Conservation (phyloP, 1,284 basidiomycete species). For the Fomes fomentarius region DNA sequence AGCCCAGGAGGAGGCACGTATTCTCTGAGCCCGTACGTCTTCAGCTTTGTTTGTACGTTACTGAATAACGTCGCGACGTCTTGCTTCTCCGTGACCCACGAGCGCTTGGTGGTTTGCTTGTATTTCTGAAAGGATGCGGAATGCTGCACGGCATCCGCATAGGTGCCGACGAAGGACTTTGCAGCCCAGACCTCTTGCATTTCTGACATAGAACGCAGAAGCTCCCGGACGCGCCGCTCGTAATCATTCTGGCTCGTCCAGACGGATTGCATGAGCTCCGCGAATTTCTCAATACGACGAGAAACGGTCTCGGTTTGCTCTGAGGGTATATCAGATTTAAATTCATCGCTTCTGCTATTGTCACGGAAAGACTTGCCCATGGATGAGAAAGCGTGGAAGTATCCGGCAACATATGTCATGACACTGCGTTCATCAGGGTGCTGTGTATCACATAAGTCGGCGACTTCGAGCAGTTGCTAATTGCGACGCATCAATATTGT, state of each 20-base stretch:
- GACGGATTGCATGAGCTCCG: conserved; percentile 90
- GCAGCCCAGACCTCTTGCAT: conserved; percentile 70
- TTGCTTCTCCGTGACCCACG: conserved; percentile 90
- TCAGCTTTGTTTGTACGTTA: conserved; percentile 94
- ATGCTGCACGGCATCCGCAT: conserved; percentile 81
- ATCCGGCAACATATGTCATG: conserved; percentile 96
- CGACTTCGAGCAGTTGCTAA: conserved; percentile 93
- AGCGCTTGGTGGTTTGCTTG: conserved; percentile 85
- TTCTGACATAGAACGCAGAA: conserved; percentile 65
- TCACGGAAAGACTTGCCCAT: conserved; percentile 67
- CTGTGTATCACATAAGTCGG: conserved; percentile 89
- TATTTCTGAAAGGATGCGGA: conserved; percentile 79
- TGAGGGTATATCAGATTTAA: conserved; percentile 34
- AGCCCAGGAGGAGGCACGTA: conserved; percentile 83
- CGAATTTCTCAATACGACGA: conserved; percentile 93
- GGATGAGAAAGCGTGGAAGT: conserved; percentile 96
- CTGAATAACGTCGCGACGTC: conserved; percentile 89
- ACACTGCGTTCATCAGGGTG: conserved; percentile 94
- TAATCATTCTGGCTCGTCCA: conserved; percentile 92
- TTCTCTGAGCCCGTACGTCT: conserved; percentile 85
- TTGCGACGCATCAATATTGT: conserved; percentile 1
- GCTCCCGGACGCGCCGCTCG: conserved; percentile 83
- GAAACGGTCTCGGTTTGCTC: conserved; percentile 96
- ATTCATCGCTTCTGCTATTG: too few species aligned
- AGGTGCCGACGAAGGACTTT: conserved; percentile 71